Base-by-base conservation (phyloP, 2,329 filamentous ascomycete genomes). In the Penicillium paneum region DNA sequence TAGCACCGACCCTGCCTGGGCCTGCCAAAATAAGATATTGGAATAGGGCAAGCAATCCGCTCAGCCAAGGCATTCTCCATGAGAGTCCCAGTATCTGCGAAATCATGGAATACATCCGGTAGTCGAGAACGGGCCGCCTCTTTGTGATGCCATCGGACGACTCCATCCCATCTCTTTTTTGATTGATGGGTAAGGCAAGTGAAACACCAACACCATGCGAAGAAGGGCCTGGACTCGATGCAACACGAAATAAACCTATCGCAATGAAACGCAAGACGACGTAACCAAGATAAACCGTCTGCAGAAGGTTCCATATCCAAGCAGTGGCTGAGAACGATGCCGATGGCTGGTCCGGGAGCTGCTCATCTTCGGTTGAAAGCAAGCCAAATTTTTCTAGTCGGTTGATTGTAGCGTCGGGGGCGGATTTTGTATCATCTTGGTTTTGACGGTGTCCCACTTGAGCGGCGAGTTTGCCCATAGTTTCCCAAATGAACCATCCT, bases 61-160 rank as follows among this genome's bases (percentile, higher is more conserved):
- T 81, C 53, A 96, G 81, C 93, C 93, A 97, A 60, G 93, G 93
- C 91, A 96, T 96, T 73, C 91, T 89, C 61, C 78, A 74, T 63
- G 87, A 81, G 68, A 96, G 75, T 78, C 91, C 86, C 63, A 91
- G 75, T 59, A 96, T 74, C 71, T 84, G 86, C 58, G 85, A 86
- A 53, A 87, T 72, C 74, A 89, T 90, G 65, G 85, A 79, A 86
- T 89, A 96, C 49, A 90, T 71, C 65, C 83, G 84, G 81, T 94
- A 96, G 61, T 83, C 81, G 57, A 94, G 76, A 63, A 97, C 81
- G 49, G 91, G 88, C 55, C 80, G 81, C 57, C 68, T 72, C 61
- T 67, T 61, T 56, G 67, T 61, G 64, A 58, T 55, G 42, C 54
- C 55, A 35, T 59, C 61, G 17, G 35, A 17, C 47, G 64, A 71